These are phyloP conservation scores for Elsinoe batatas DNA, from an alignment of 2,329 filamentous ascomycete genomes.

Conservation along the genomic window DNA sequence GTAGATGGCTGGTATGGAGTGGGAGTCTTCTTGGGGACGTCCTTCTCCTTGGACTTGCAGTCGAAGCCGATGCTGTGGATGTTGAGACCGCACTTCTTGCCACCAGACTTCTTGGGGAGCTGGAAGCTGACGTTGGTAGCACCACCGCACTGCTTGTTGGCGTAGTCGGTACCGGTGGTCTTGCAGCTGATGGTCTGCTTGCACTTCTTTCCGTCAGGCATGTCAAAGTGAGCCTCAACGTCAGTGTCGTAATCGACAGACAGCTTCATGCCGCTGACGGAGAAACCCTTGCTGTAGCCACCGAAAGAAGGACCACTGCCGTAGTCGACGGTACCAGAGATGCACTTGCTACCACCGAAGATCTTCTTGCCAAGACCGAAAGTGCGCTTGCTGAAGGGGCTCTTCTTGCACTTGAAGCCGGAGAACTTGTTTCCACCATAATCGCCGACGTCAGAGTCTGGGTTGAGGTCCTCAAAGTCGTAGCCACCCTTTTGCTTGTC, in stretches of 20 bases:
- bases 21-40: conserved; percentile 24
- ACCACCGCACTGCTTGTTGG: conserved; percentile 87
- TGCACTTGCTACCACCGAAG: conserved; percentile 28
- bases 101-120: conserved; percentile 34
- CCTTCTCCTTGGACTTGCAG: conserved; percentile 41
- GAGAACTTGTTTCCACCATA: conserved; percentile 67
- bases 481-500: conserved; percentile 60
- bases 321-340: conserved; percentile 43
- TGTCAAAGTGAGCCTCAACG: conserved; percentile 76
- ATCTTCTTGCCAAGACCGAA: conserved; percentile 31
- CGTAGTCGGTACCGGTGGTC: conserved; percentile 55
- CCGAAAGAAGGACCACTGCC: conserved; percentile 46
- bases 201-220: conserved; percentile 74
- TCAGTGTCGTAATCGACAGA: conserved; percentile 65
- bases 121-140: conserved; percentile 69
- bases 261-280: conserved; percentile 64
- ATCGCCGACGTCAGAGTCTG: conserved; percentile 39
- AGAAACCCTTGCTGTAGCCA: conserved; percentile 51
- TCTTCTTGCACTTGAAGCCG: conserved; percentile 60
- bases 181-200: conserved; percentile 65
- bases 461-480: conserved; percentile 53
- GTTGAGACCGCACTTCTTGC: conserved; percentile 57
- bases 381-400: conserved; percentile 40
- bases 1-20: conserved; percentile 17
- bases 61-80: conserved; percentile 68